Base-by-base conservation (phyloP, 441 rosid species). In the Geranium incanum region DNA sequence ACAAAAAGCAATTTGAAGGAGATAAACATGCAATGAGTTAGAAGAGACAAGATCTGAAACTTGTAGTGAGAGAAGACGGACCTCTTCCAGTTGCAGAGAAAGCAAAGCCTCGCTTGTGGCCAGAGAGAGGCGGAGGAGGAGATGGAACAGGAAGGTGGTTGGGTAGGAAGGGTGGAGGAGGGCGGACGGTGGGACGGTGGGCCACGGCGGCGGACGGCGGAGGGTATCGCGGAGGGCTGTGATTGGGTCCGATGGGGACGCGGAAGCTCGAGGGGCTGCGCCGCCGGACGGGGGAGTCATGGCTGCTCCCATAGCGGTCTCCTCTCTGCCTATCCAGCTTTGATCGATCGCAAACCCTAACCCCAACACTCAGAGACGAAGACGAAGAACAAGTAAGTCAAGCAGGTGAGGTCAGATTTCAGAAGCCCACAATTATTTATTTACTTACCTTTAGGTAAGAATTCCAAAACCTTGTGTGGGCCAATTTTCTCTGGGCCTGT, bases 241-340 rank as follows among this genome's bases (percentile, higher is more conserved):
- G 86, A 68, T 72, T 76, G 2, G 76, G 84, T 13, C 75, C 82
- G 4, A 74, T 81, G 7, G 76, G 75, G 8, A 66, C 84, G 0
- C 81, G 88, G 75, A 81, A 88, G 70, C 67, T 79, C 76, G 73
- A 83, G 65, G 98, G 97, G 79, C 91, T 95, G 7, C 79, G 72
- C 39, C 87, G 87, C 63, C 81, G 85, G 69, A 76, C 79, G 66
- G 77, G 82, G 37, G 75, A 86, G 0, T 78, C 86, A 71, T 88
- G 82, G 81, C 57, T 69, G 73, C 12, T 65, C 68, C 82, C 86
- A 78, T 86, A 91, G 80, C 91, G 95, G 78, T 87, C 91, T 23
- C 77, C 84, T 77, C 92, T 71, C 83, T 87, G 86, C 77, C 92
- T 92, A 73, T 95, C 97, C 99, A 95, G 84, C 82, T 86, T 86